phyloP scores from a whole-genome alignment of 75 land plant species.

The Cryptomeria japonica region DNA sequence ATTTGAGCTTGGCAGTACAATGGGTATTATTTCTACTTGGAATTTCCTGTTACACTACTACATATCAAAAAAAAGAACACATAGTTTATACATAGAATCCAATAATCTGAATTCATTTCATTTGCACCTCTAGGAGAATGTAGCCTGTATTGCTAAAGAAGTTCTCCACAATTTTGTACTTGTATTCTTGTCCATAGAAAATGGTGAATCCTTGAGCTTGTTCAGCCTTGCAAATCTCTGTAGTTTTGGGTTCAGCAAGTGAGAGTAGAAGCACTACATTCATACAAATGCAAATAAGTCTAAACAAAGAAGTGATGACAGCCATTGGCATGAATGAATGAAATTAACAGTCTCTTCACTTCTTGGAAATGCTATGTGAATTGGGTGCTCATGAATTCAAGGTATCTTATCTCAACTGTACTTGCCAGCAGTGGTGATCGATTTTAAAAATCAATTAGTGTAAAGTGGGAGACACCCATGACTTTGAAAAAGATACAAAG shows the following conservation, averaged over 20 bases:
- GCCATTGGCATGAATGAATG: background rate
- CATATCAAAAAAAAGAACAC: background rate
- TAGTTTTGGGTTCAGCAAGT: background rate
- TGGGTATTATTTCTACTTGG: slow-evolving; percentile 42
- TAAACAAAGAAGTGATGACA: background rate
- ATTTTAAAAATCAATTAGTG: background rate
- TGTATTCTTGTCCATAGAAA: slow-evolving; percentile 69
- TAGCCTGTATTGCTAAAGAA: slow-evolving; percentile 54
- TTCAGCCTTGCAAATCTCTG: slow-evolving; percentile 36
- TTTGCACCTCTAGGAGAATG: slow-evolving; percentile 62
- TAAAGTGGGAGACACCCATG: background rate
- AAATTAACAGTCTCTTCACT: background rate
- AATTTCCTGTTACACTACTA: slow-evolving; percentile 33
- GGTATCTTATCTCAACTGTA: background rate
- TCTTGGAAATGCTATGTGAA: background rate
- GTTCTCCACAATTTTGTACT: slow-evolving; percentile 73
- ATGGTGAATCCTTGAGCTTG: slow-evolving; percentile 49
- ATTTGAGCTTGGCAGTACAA: slow-evolving; percentile 65
- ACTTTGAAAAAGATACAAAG: background rate
- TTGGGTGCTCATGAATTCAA: background rate
- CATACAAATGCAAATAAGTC: background rate
- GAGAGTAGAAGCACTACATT: background rate
- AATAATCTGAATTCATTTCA: background rate
- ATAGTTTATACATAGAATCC: background rate
- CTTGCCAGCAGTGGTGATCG: background rate